These are phyloP conservation scores for Kalanchoe fedtschenkoi DNA, from an alignment of 164 flowering plant genomes.

Conservation along the genomic window DNA sequence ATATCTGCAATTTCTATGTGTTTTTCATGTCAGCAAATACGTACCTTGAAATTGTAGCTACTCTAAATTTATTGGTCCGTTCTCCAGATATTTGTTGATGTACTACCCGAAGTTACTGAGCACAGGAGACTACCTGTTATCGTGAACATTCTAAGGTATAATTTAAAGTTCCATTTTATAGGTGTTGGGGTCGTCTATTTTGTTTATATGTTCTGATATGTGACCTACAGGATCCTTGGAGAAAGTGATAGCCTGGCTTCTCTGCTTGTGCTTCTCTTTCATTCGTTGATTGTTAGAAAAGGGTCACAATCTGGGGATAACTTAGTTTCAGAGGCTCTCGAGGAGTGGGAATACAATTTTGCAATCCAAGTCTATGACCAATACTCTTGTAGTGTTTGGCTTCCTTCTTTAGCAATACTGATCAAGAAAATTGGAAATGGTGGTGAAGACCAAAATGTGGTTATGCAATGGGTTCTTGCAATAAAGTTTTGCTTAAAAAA, in stretches of 20 bases:
- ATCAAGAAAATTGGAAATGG: slow-evolving; percentile 30
- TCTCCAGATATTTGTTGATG: slow-evolving; percentile 53
- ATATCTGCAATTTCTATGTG: neutral
- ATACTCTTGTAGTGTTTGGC: slow-evolving; percentile 76
- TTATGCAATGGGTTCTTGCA: slow-evolving; percentile 29
- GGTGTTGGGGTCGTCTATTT: neutral
- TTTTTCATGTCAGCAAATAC: neutral
- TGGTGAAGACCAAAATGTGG: slow-evolving; percentile 17
- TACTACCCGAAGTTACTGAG: slow-evolving; percentile 65
- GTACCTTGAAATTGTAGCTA: neutral
- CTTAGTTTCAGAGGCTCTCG: slow-evolving; percentile 12
- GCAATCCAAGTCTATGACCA: slow-evolving; percentile 58
- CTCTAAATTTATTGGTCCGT: slow-evolving; percentile 7
- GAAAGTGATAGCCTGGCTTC: slow-evolving; percentile 50
- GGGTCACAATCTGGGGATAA: slow-evolving; percentile 12
- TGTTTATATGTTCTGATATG: slow-evolving; percentile 10
- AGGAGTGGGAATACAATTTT: slow-evolving; percentile 73
- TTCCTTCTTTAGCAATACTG: slow-evolving; percentile 57
- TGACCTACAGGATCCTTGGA: slow-evolving; percentile 55
- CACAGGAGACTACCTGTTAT: slow-evolving; percentile 60
- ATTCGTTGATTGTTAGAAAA: slow-evolving; percentile 43
- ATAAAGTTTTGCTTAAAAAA: slow-evolving; percentile 45
- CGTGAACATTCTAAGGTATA: slow-evolving; percentile 54
- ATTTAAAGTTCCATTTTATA: neutral
- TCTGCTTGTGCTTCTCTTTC: slow-evolving; percentile 62